A percentile compares a stretch with the other conserved stretches of the same genome.
These are phyloP conservation scores for Apiospora koreana DNA, from an alignment of 2,329 filamentous ascomycete species.

Conservation along the genomic window DNA sequence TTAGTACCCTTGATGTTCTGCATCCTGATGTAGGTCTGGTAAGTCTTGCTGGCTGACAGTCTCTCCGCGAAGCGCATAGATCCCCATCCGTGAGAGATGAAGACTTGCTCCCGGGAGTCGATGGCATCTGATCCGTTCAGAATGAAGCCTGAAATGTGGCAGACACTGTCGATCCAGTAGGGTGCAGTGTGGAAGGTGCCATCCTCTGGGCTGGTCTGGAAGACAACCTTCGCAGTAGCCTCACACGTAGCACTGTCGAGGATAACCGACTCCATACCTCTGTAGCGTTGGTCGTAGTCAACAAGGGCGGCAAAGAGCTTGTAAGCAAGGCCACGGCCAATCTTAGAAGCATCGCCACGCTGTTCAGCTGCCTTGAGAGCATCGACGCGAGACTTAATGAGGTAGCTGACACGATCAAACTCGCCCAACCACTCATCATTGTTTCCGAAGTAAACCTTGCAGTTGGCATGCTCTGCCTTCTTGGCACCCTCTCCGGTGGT, in stretches of 20 bases:
- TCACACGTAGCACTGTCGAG: constrained; percentile 54
- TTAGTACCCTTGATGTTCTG: constrained; percentile 52
- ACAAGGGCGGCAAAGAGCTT: constrained; percentile 64
- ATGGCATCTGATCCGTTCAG: constrained; percentile 59
- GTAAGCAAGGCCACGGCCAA: constrained; percentile 76
- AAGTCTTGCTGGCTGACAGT: constrained; percentile 45
- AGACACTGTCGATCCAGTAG: constrained; percentile 60
- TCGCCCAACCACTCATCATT: constrained; percentile 62
- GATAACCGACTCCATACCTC: constrained; percentile 61
- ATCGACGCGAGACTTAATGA: constrained; percentile 65
- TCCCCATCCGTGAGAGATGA: constrained; percentile 62
- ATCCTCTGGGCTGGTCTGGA: constrained; percentile 49
- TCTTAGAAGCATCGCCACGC: constrained; percentile 68
- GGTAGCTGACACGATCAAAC: constrained; percentile 68
- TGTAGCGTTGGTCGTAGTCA: constrained; percentile 55
- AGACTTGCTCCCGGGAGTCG: constrained; percentile 55
- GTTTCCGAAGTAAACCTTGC: constrained; percentile 63
- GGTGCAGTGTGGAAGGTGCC: constrained; percentile 58
- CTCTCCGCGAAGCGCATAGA: constrained; percentile 52
- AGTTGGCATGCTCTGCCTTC: constrained; percentile 62
- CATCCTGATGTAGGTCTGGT: constrained; percentile 60
- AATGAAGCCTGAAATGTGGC: constrained; percentile 62
- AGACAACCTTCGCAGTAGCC: constrained; percentile 52
- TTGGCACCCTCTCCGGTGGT: constrained; percentile 60
- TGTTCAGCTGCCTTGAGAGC: constrained; percentile 61